Evolutionary conservation across 768 basidiomycete species (phyloP), one percentile per base, ranked within the genome.

Genomic region (Galerina sulciceps): DNA sequence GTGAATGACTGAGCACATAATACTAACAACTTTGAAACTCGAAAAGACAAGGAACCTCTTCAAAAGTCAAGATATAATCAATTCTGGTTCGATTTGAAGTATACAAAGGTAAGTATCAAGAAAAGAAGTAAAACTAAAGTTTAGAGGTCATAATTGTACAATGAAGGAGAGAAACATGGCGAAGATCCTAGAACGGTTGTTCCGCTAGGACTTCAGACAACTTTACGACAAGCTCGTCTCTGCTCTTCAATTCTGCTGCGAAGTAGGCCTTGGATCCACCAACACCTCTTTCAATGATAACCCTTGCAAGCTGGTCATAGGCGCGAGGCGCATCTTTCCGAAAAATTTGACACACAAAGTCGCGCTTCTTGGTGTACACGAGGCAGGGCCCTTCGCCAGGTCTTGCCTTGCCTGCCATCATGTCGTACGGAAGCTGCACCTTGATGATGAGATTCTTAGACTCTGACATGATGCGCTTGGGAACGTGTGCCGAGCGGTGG

Each of bases 281-380:
- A 6, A 81, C 74, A 4, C 81, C 81, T 41, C 77, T 75, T n/a
- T 63, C 64, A 49, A 67, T 71, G 20, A 88, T 71, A 6, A 73
- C 67, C n/a, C 73, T 61, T 10, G 66, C 61, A 11, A 87, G 41
- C 1, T 69, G 60, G 53, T 82, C 77, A 58, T 84, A 87, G 1
- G 65, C 78, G 0, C 47, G 59, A 15, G 65, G 69, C 34, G 66
- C 69, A 56, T 75, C 78, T 3, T 36, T 46, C 13, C 75, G 68
- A 14, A 66, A 22, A 18, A 85, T 69, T 2, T 67, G 61, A 61
- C 85, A 86, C 4, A 80, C 73, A 37, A 88, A 80, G 54, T 85
- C 78, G 9, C 81, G 73, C 63, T 81, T 85, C 69, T 81, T 81
- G 47, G 76, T 81, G 61, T 85, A 87, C 23, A 86, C 74, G 35